Percentiles rank a stretch among this genome's conserved stretches.
Conservation (phyloP, 1,284 basidiomycete species). For the Mycena sp. region DNA sequence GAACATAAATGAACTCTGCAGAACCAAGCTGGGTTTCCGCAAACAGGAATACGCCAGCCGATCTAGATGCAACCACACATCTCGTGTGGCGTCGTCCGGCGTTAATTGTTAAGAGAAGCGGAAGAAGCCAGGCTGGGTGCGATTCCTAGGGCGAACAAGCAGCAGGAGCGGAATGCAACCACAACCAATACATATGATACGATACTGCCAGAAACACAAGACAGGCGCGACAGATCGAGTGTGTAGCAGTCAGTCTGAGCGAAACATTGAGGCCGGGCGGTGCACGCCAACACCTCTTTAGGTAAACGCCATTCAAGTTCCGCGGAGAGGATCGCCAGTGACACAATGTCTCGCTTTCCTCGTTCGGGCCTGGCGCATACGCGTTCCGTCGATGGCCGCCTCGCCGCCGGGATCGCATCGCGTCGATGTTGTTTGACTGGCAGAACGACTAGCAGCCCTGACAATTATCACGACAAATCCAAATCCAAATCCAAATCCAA, state of each 20-base stretch:
- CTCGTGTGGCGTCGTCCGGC: neutral
- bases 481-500: neutral
- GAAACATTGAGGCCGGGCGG: neutral
- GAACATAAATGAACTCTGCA: slow-evolving; percentile 28
- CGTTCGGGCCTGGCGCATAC: neutral
- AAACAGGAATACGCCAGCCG: neutral
- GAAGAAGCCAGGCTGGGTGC: neutral
- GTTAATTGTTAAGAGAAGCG: neutral
- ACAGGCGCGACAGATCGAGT: neutral
- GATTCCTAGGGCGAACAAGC: neutral
- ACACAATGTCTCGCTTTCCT: neutral
- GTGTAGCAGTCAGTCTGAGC: neutral
- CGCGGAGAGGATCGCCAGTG: neutral
- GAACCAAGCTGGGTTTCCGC: neutral
- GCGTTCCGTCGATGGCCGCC: neutral
- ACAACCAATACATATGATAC: neutral
- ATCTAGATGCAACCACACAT: neutral
- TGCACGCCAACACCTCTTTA: neutral
- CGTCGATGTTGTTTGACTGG: neutral
- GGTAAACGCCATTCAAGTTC: neutral
- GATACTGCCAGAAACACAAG: neutral
- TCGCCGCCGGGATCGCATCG: neutral
- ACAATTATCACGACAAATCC: too few relatives aligned
- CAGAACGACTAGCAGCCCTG: too few relatives aligned
- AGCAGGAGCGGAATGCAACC: too few relatives aligned